Base-by-base conservation (phyloP, 2,329 filamentous ascomycete genomes). In the Xylaria multiplex region DNA sequence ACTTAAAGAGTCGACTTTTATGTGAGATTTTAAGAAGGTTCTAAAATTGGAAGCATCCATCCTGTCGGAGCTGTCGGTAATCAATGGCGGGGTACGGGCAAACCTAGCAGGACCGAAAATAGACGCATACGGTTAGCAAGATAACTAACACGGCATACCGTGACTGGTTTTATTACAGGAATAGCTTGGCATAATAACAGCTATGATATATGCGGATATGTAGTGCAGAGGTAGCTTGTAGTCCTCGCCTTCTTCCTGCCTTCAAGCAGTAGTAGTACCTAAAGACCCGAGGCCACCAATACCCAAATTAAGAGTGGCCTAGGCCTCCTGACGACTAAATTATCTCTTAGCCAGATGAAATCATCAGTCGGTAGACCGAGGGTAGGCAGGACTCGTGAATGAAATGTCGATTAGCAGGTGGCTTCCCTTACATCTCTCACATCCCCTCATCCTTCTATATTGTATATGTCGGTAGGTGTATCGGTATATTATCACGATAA, bases 11-110 rank as follows among this genome's bases (percentile, higher is more conserved):
- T n/a, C n/a, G 30, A 52, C 45, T 55, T 43, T 14, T 27, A 40
- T 57, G 52, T 48, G 40, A 54, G 56, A 56, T n/a, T 35, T 19
- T 30, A 22, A 19, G 11, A 30, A 19, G 30, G 11, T 60, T 56
- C 66, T 66, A 66, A 65, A 60, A 63, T 60, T 65, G 62, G 62
- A 65, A 68, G 50, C 30, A 46, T 54, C 46, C 24, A 24, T 62
- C 30, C 35, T 49, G 54, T 60, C 56, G 64, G 60, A 57, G 45
- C 52, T 48, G 50, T 64, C 64, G 60, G 64, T 32, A 48, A 22
- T 50, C 30, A 35, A 58, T 16, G 27, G 59, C 24, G 45, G 55
- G 46, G 27, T 64, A 54, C 14, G 43, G n/a, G 19, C 14, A 37
- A 42, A 46, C 35, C 13, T 54, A 13, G 30, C 32, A 56, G n/a